A percentile compares a stretch with the other conserved stretches of the same genome.
These are phyloP conservation scores for Yamadazyma scolyti DNA, from an alignment of 805 yeast genomes.

Conservation along the genomic window DNA sequence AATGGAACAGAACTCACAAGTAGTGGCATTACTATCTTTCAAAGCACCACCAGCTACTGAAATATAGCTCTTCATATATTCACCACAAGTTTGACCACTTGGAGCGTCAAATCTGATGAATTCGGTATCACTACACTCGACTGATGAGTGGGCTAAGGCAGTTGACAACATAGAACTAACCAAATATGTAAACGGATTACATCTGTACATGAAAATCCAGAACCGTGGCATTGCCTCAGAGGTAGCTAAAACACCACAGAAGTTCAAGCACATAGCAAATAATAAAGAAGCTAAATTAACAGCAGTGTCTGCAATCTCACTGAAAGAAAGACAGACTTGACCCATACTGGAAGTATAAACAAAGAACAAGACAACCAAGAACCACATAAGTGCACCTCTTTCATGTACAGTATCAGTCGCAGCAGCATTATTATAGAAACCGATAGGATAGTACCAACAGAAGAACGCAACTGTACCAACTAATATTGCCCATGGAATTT, in stretches of 20 bases:
- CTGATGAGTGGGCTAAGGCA: slow-evolving; percentile 27
- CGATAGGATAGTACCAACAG: slow-evolving; percentile 61
- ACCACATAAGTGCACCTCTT: slow-evolving; percentile 38
- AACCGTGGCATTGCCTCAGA: slow-evolving; percentile 34
- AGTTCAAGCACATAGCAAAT: slow-evolving; percentile 29
- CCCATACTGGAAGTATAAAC: slow-evolving; percentile 26
- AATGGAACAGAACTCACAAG: slow-evolving; percentile 61
- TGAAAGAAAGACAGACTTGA: slow-evolving; percentile 24
- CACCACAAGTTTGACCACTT: slow-evolving; percentile 23
- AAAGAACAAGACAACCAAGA: slow-evolving; percentile 19
- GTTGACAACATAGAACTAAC: slow-evolving; percentile 46
- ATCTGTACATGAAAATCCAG: slow-evolving; percentile 77
- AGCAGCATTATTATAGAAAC: slow-evolving; percentile 46
- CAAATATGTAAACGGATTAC: slow-evolving; percentile 62
- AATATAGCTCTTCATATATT: slow-evolving; percentile 22
- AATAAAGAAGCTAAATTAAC: slow-evolving; percentile 25
- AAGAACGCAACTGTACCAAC: slow-evolving; percentile 41
- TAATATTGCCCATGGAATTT: slow-evolving; percentile 42
- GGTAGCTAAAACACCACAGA: slow-evolving; percentile 32
- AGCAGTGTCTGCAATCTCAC: slow-evolving; percentile 28
- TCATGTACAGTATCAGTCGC: slow-evolving; percentile 32
- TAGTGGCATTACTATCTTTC: slow-evolving; percentile 38
- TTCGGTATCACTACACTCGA: slow-evolving; percentile 29
- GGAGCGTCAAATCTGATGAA: slow-evolving; percentile 17
- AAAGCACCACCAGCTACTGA: slow-evolving; percentile 43